A percentile compares a stretch with the other conserved stretches of the same genome.
phyloP scores from a whole-genome alignment of 2,329 filamentous ascomycete species.

The Trichoderma sp. region DNA sequence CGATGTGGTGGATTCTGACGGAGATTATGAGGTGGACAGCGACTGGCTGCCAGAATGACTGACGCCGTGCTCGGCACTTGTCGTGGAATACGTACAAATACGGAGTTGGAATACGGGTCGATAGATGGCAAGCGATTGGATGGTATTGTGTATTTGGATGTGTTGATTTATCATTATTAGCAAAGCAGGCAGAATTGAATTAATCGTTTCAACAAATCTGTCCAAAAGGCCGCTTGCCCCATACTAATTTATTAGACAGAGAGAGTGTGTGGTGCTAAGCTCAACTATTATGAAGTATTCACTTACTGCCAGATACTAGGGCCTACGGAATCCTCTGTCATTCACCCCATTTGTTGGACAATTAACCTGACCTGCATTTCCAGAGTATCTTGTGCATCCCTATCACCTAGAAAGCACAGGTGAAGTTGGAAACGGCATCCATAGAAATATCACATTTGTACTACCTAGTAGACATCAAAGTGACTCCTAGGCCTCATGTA shows the following conservation, averaged over 20 bases:
- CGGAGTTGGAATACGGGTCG: not conserved
- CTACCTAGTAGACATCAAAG: too few relatives aligned
- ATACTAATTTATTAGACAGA: not conserved
- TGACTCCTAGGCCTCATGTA: too few relatives aligned
- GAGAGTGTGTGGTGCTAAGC: too few relatives aligned
- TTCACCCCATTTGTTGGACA: not conserved
- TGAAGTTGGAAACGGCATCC: too few relatives aligned
- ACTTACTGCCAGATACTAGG: too few relatives aligned
- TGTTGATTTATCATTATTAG: not conserved
- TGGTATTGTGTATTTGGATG: not conserved
- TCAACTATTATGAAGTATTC: too few relatives aligned
- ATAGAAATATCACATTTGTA: too few relatives aligned
- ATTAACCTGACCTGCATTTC: not conserved
- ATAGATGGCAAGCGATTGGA: not conserved
- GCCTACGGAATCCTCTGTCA: not conserved
- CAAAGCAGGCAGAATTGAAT: not conserved
- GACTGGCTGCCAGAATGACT: constrained; percentile 13
- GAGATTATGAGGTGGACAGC: constrained; percentile 11
- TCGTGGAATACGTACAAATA: not conserved
- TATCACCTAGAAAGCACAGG: too few relatives aligned
- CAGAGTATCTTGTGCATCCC: too few relatives aligned
- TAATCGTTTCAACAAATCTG: not conserved
- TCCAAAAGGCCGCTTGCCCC: not conserved
- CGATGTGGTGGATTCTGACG: constrained; percentile 8
- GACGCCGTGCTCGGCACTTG: not conserved